phyloP scores from a whole-genome alignment of 1,284 basidiomycete genomes.

The Tilletia walkeri region DNA sequence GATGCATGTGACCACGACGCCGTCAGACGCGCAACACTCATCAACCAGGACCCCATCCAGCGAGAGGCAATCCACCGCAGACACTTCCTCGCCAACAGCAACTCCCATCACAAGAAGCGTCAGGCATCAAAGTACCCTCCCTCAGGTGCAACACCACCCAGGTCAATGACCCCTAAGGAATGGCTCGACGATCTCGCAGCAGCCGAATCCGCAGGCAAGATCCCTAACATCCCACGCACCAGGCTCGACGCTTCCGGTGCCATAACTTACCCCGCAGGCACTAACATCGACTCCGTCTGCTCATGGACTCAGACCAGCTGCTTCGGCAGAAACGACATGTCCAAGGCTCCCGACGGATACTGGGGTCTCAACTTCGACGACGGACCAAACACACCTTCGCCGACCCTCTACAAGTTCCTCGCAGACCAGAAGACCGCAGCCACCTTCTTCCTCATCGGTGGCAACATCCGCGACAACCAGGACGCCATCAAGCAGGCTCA shows the following conservation, averaged over 20 bases:
- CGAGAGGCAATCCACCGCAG: conserved; percentile 10
- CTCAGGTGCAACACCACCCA: conserved; percentile 8
- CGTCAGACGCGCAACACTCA: not conserved
- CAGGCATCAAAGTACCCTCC: conserved; percentile 1
- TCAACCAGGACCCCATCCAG: conserved; percentile 14
- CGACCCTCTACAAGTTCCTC: conserved; percentile 35
- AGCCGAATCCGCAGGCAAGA: conserved; percentile 36
- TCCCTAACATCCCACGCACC: conserved; percentile 35
- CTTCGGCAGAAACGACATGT: conserved; percentile 64
- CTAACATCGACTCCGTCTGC: conserved; percentile 21
- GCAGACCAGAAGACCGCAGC: conserved; percentile 29
- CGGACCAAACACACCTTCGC: conserved; percentile 45
- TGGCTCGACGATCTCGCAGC: conserved; percentile 36
- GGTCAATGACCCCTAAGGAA: conserved; percentile 28
- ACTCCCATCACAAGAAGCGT: not conserved
- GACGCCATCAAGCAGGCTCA: conserved; percentile 24
- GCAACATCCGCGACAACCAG: conserved; percentile 24
- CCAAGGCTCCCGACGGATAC: conserved; percentile 62
- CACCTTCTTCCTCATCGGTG: conserved; percentile 41
- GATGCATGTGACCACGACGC: conserved; percentile 10
- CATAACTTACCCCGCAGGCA: conserved; percentile 34
- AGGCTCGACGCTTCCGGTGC: conserved; percentile 21
- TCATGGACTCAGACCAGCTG: conserved; percentile 56
- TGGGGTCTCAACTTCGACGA: conserved; percentile 47
- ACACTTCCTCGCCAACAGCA: not conserved